Percentiles rank a stretch among this genome's conserved stretches.
Evolutionary conservation across 768 basidiomycete species (phyloP).

Genomic region (Hypholoma sublateritium): DNA sequence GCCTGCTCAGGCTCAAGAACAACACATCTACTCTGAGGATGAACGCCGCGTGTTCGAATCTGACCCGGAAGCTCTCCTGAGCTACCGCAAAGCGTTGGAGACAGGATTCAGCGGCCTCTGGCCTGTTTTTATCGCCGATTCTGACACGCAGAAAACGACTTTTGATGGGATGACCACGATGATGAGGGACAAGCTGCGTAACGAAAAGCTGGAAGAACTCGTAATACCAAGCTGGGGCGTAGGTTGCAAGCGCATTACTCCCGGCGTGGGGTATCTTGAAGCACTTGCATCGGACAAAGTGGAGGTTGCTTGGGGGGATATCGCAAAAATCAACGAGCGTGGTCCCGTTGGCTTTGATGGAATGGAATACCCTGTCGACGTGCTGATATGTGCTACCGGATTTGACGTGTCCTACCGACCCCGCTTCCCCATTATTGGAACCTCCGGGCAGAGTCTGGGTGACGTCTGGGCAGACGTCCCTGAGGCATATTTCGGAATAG

Average conservation of each 20-base stretch:
- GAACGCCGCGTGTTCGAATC: slow-evolving; percentile 38
- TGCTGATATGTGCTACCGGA: slow-evolving; percentile 38
- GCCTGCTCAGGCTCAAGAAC: slow-evolving; percentile 23
- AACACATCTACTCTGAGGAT: slow-evolving; percentile 35
- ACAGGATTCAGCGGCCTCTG: slow-evolving; percentile 34
- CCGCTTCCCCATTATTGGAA: slow-evolving; percentile 31
- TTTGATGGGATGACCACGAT: slow-evolving; percentile 24
- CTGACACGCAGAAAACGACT: slow-evolving; percentile 29
- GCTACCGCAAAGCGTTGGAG: slow-evolving; percentile 44
- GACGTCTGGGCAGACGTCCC: slow-evolving; percentile 33
- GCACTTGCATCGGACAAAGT: slow-evolving; percentile 30
- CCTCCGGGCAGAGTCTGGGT: slow-evolving; percentile 22
- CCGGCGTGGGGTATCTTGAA: slow-evolving; percentile 34
- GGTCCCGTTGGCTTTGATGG: slow-evolving; percentile 29
- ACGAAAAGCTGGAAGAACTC: slow-evolving; percentile 41
- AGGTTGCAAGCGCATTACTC: slow-evolving; percentile 35
- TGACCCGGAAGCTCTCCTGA: slow-evolving; percentile 37
- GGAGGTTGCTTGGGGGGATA: slow-evolving; percentile 27
- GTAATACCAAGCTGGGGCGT: slow-evolving; percentile 34
- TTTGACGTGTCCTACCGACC: slow-evolving; percentile 34
- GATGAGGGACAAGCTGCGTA: slow-evolving; percentile 42
- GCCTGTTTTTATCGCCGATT: slow-evolving; percentile 29
- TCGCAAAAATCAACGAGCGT: slow-evolving; percentile 26
- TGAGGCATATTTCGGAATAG: slow-evolving; percentile 30
- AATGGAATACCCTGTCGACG: slow-evolving; percentile 30